Base-by-base conservation (phyloP, 2,329 filamentous ascomycete genomes). In the Pseudogymnoascus sp. region DNA sequence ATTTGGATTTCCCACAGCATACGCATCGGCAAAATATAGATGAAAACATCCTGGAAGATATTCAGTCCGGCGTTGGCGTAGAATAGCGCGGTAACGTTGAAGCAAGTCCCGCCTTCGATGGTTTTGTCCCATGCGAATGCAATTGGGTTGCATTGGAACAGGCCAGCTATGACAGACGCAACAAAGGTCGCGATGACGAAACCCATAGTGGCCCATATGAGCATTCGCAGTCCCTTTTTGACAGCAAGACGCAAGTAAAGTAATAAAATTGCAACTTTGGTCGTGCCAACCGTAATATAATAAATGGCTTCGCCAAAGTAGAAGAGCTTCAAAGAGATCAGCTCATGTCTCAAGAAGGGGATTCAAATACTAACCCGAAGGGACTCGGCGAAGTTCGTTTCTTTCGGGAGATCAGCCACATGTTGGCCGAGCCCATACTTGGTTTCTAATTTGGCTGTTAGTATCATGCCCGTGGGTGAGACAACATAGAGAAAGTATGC, bases 101-200 rank as follows among this genome's bases (percentile, higher is more conserved):
- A 44, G 31, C 60, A 62, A 15, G 38, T 42, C 7, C 60, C 60
- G 7, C 60, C 60, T 17, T 62, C 7, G 59, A 74, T 69, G 2
- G 68, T 70, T n/a, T 67, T 63, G n/a, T 65, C 67, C 74, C 74
- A 75, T 64, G 70, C 69, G 42, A 66, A 74, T 2, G 65, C 63
- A 4, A 73, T 63, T 4, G 71, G 71, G 23, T 67, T 69, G 61
- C 70, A 70, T 11, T 72, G 64, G 1, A 69, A 65, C 23, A 72
- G 59, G 9, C 59, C 67, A 10, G 65, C 65, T 7, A 71, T 37
- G 10, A 63, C 61, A 53, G 68, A 72, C 0, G 64, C 53, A 26
- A 65, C 63, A 33, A 42, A 53, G 17, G 60, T 44, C 17, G 60
- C 33, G 13, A 50, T 44, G 38, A 62, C 44, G 37, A 62, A 62